phyloP scores from a whole-genome alignment of 2,329 filamentous ascomycete species.

The Xenoacremonium recifei region DNA sequence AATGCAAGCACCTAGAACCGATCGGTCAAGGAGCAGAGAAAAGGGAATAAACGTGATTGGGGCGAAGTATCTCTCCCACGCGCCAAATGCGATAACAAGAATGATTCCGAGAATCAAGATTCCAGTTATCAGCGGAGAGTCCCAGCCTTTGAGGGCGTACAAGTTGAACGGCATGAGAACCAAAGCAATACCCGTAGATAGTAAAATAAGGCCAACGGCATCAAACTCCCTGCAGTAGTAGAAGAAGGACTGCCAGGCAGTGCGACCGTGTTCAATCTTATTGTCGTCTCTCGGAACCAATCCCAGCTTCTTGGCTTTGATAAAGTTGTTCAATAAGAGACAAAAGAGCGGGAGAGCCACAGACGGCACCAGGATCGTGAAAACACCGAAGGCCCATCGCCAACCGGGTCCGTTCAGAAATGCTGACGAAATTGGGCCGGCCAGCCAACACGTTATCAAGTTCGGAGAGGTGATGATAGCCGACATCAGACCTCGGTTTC shows the following conservation, averaged over 20 bases:
- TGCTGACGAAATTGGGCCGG: conserved; percentile 53
- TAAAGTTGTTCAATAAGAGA: conserved; percentile 19
- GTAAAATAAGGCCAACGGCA: conserved; percentile 51
- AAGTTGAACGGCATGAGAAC: conserved; percentile 65
- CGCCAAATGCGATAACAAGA: conserved; percentile 51
- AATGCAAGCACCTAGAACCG: conserved; percentile 46
- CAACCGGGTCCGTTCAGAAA: conserved; percentile 52
- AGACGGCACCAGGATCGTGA: conserved; percentile 55
- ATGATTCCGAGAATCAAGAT: conserved; percentile 57
- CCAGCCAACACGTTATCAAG: conserved; percentile 63
- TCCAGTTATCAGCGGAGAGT: conserved; percentile 47
- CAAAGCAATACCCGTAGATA: conserved; percentile 53
- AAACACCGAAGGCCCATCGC: conserved; percentile 49
- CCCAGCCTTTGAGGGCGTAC: conserved; percentile 43
- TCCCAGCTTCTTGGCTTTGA: conserved; percentile 19
- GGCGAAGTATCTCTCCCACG: conserved; percentile 58
- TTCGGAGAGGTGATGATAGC: conserved; percentile 63
- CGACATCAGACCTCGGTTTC: conserved; percentile 49
- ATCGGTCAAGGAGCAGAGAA: conserved; percentile 47
- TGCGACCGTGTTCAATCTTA: conserved; percentile 64
- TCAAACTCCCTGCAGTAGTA: conserved; percentile 46
- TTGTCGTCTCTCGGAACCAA: no score
- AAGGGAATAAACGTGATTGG: conserved; percentile 58
- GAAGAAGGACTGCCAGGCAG: conserved; percentile 40
- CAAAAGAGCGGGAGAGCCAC: conserved; percentile 26